phyloP scores from a whole-genome alignment of 2,329 filamentous ascomycete genomes.

The Cladosporium sphaerospermum region DNA sequence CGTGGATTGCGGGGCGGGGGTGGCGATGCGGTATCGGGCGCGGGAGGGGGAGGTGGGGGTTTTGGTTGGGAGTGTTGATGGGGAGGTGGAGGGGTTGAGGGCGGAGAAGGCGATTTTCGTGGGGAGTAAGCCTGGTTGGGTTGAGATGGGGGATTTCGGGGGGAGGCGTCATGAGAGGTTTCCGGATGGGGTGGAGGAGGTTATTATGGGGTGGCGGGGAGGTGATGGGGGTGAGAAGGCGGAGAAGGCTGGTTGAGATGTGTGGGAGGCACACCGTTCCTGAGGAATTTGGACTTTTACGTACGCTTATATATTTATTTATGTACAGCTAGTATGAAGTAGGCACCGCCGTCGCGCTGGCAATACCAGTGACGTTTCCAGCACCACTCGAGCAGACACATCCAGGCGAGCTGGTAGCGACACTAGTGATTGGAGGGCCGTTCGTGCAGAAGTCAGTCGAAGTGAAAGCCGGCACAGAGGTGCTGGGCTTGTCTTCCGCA shows the following conservation, averaged over 20 bases:
- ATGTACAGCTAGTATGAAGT: not conserved
- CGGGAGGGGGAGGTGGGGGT: not conserved
- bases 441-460: slow-evolving; percentile 30
- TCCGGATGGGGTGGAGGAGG: not conserved
- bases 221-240: too few relatives aligned
- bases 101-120: slow-evolving; percentile 1
- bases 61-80: not conserved
- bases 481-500: slow-evolving; percentile 27
- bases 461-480: slow-evolving; percentile 27
- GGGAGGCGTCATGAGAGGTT: not conserved
- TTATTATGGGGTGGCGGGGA: not conserved
- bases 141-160: not conserved
- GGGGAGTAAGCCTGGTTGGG: not conserved
- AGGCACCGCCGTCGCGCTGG: slow-evolving; percentile 5
- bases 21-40: slow-evolving; percentile 20
- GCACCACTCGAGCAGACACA: slow-evolving; percentile 23
- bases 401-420: slow-evolving; percentile 19
- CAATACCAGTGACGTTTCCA: not conserved
- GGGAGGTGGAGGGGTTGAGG: not conserved
- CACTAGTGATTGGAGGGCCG: slow-evolving; percentile 28
- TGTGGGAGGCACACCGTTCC: not conserved
- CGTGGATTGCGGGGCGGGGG: slow-evolving; percentile 15
- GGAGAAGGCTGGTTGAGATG: not conserved
- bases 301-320: not conserved
- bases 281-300: not conserved